Evolutionary conservation across 2,329 filamentous ascomycete species (phyloP).

Genomic region (Nemania sp.): DNA sequence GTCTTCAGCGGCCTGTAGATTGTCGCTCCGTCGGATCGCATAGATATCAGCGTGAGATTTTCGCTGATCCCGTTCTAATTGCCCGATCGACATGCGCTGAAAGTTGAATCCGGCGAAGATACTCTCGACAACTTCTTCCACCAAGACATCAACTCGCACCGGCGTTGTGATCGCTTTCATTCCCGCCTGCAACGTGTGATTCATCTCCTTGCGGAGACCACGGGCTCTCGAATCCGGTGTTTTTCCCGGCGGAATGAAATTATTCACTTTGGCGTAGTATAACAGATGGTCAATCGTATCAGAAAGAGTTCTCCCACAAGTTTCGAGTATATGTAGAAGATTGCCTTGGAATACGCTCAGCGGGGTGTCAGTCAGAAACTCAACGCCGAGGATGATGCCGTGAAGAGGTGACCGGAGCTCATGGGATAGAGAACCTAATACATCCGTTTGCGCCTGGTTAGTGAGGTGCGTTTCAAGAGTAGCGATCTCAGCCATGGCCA

Average conservation of each 20-base stretch:
- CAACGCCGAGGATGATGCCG: conserved; percentile 58
- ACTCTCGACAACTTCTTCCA: conserved; percentile 53
- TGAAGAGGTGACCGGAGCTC: conserved; percentile 65
- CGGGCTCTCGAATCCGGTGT: conserved; percentile 17
- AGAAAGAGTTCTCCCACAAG: conserved; percentile 54
- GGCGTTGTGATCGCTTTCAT: conserved; percentile 33
- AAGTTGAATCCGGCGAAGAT: conserved; percentile 51
- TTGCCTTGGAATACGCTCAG: conserved; percentile 52
- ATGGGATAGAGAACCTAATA: conserved; percentile 63
- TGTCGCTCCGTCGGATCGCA: conserved; percentile 16
- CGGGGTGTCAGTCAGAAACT: conserved; percentile 56
- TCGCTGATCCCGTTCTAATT: conserved; percentile 16
- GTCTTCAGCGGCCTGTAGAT: conserved; percentile 17
- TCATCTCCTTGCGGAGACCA: conserved; percentile 18
- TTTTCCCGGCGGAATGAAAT: conserved; percentile 30
- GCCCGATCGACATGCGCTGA: conserved; percentile 20
- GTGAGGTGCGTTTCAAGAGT: conserved; percentile 45
- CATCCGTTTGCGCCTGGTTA: conserved; percentile 57
- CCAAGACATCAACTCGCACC: conserved; percentile 45
- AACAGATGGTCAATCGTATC: conserved; percentile 58
- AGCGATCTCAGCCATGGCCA: conserved; percentile 60
- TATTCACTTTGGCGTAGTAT: conserved; percentile 59
- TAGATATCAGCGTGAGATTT: conserved; percentile 16
- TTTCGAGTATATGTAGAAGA: conserved; percentile 53
- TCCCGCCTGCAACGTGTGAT: conserved; percentile 24